Evolutionary conservation across 352 stramenopile species (phyloP).

Genomic region (Blastocystis sp.): DNA sequence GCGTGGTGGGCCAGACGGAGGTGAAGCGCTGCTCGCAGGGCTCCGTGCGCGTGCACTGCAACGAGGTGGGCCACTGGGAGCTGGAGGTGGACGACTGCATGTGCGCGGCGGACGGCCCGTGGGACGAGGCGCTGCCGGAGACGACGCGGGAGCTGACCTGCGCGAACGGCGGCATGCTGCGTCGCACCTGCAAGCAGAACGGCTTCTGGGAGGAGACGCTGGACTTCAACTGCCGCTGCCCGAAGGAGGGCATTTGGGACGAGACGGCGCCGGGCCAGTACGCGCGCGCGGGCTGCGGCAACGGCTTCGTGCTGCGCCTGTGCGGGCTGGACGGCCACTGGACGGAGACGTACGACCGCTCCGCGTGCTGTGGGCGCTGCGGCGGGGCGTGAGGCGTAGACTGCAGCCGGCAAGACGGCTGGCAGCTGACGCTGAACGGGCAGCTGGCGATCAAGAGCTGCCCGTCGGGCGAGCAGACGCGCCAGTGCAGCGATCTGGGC

Average conservation of each 20-base stretch:
- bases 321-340: slow-evolving; percentile 58
- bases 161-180: not conserved
- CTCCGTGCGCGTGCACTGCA: not conserved
- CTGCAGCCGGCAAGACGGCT: slow-evolving; percentile 43
- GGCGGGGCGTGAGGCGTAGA: not conserved
- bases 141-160: slow-evolving; percentile 2
- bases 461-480: slow-evolving; percentile 17
- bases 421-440: slow-evolving; percentile 40
- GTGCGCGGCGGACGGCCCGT: slow-evolving; percentile 37
- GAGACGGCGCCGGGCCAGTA: slow-evolving; percentile 36
- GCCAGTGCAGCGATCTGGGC: slow-evolving; percentile 44
- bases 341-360: slow-evolving; percentile 45
- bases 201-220: slow-evolving; percentile 49
- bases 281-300: slow-evolving; percentile 34
- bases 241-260: slow-evolving; percentile 35
- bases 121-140: slow-evolving; percentile 11
- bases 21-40: slow-evolving; percentile 8
- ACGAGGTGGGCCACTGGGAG: slow-evolving; percentile 50
- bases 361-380: slow-evolving; percentile 4
- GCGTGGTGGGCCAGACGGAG: slow-evolving; percentile 1
- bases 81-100: slow-evolving; percentile 20
- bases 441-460: slow-evolving; percentile 44
- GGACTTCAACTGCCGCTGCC: slow-evolving; percentile 53
- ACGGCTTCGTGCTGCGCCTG: slow-evolving; percentile 19
- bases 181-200: not conserved